phyloP scores from a whole-genome alignment of 192 early-diverging fungal species.

The Linnemannia elongata region DNA sequence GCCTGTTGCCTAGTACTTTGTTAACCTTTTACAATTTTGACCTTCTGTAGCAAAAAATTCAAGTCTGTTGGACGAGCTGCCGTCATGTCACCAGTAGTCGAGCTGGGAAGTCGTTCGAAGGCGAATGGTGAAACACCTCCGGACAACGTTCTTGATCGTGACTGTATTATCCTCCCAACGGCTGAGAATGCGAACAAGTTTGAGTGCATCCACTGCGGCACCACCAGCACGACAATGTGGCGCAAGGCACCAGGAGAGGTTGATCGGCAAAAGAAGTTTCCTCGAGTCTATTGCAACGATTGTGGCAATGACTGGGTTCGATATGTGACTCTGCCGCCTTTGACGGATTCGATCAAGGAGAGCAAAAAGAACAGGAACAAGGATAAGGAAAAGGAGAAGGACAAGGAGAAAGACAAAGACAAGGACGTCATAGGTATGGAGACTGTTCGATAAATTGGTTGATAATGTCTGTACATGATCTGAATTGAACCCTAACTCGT shows the following conservation, averaged over 20 bases:
- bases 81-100: slow-evolving; percentile 35
- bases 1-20: neutral
- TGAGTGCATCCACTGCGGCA: slow-evolving; percentile 60
- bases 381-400: slow-evolving; percentile 14
- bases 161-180: slow-evolving; percentile 45
- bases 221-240: slow-evolving; percentile 50
- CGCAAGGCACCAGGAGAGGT: slow-evolving; percentile 59
- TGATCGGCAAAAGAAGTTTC: slow-evolving; percentile 54
- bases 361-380: slow-evolving; percentile 27
- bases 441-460: neutral
- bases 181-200: slow-evolving; percentile 35
- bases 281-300: slow-evolving; percentile 62
- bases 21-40: neutral
- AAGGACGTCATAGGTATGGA: slow-evolving; percentile 1
- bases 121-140: slow-evolving; percentile 51
- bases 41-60: slow-evolving; percentile 61
- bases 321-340: slow-evolving; percentile 58
- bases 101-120: slow-evolving; percentile 26
- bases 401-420: slow-evolving; percentile 22
- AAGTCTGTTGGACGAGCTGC: slow-evolving; percentile 40
- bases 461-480: neutral
- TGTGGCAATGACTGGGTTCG: slow-evolving; percentile 73
- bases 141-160: slow-evolving; percentile 34
- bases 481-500: neutral
- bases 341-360: slow-evolving; percentile 45